A percentile compares a stretch with the other conserved stretches of the same genome.
Evolutionary conservation across 805 yeast genomes (phyloP).

Genomic region (Pichia deserticola): DNA sequence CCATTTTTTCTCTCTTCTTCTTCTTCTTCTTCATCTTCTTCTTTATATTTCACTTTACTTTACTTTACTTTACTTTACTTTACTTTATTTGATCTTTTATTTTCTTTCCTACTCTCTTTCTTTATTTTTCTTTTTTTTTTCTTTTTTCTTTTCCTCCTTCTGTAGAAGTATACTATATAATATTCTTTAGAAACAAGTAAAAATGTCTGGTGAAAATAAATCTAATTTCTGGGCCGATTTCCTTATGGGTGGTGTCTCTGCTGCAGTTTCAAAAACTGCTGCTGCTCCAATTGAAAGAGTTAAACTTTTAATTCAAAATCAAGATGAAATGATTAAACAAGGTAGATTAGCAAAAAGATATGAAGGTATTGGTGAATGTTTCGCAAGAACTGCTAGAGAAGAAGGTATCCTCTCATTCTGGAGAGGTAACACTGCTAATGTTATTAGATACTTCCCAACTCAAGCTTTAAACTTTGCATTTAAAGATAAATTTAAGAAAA

Average conservation of each 20-base stretch:
- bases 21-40: too few relatives aligned
- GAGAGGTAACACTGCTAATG: conserved; percentile 99
- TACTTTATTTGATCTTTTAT: neutral
- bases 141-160: conserved; percentile 9
- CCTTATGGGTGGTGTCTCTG: conserved; percentile 98
- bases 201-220: conserved; percentile 31
- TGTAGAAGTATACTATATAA: conserved; percentile 5
- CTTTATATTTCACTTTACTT: too few relatives aligned
- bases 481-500: conserved; percentile 93
- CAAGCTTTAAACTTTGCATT: conserved; percentile 98
- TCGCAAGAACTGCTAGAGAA: conserved; percentile 87
- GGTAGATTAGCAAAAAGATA: conserved; percentile 85
- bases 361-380: conserved; percentile 89
- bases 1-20: too few relatives aligned
- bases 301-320: conserved; percentile 93
- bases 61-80: neutral
- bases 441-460: conserved; percentile 98
- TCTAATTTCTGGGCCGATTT: conserved; percentile 56
- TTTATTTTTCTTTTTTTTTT: conserved; percentile 3
- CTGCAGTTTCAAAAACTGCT: conserved; percentile 95
- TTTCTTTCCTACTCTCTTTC: neutral
- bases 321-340: conserved; percentile 97
- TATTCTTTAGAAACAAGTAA: conserved; percentile 9
- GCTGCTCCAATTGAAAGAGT: conserved; percentile 98
- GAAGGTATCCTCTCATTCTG: conserved; percentile 93